These are phyloP conservation scores for Debaryomycetaceae sp. DNA, from an alignment of 1,139 yeast genomes.

Conservation along the genomic window DNA sequence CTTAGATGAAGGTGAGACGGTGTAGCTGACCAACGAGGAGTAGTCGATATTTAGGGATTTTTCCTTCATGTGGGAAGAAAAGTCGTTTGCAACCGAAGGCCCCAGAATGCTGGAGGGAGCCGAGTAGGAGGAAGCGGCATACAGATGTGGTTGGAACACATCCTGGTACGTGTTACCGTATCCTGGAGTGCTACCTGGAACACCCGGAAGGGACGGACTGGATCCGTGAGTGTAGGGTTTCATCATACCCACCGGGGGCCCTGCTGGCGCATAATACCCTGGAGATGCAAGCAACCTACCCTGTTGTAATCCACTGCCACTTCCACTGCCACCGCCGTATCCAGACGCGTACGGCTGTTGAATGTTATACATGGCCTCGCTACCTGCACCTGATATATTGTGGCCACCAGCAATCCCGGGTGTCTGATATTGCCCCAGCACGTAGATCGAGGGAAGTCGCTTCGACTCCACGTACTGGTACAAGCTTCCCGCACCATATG, in stretches of 20 bases:
- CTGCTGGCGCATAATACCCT: neutral
- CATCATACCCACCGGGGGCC: neutral
- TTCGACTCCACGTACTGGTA: slow-evolving; percentile 1
- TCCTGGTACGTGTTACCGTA: neutral
- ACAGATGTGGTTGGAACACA: neutral
- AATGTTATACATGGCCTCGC: neutral
- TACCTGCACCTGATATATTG: neutral
- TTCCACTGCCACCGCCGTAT: neutral
- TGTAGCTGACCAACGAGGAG: slow-evolving; percentile 34
- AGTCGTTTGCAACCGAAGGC: neutral
- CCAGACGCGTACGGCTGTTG: neutral
- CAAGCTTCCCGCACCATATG: neutral
- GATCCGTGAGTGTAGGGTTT: neutral
- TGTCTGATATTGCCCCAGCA: neutral
- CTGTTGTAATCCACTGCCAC: neutral
- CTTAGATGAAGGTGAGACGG: slow-evolving; percentile 34
- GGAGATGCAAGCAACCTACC: neutral
- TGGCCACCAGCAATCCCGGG: neutral
- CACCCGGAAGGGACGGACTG: neutral
- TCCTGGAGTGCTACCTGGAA: neutral
- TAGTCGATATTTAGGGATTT: slow-evolving; percentile 21
- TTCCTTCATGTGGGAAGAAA: neutral
- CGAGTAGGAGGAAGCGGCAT: neutral
- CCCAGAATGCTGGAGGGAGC: neutral
- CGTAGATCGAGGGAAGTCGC: slow-evolving; percentile 1